Evolutionary conservation across 2,329 filamentous ascomycete species (phyloP), one percentile per base, ranked within the genome.

Genomic region (Periglandula ipomoeae): DNA sequence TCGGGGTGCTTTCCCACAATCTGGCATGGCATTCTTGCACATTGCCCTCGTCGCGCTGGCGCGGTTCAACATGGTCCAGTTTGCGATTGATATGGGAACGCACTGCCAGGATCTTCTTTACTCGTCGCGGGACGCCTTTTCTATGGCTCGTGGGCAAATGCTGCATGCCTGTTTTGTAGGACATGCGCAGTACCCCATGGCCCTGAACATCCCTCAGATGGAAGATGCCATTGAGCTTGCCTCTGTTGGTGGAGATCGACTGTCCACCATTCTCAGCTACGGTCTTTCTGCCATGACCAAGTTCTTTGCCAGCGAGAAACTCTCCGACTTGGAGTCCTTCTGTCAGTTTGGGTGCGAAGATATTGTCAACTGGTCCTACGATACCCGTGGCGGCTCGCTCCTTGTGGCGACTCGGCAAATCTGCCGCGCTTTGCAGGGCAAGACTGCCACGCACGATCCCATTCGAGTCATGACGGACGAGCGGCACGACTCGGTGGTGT

Each of bases 271-370:
- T 27, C 69, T 90, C 9, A 85, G 84, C 56, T 79, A 85, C 46
- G 87, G 85, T 0, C 69, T 89, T 19, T 74, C 77, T 27, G 80
- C 82, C 3, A 75, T 79, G 53, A 77, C 84, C 57, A 82, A 79
- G 55, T 77, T 89, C 49, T 89, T 84, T 63, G 76, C 79, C 11
- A 83, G 82, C 55, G 80, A 87, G 53, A 83, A 87, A 50, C 71
- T 82, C 43, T 70, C 72, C 13, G 86, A 90, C 49, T 68, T 89
- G 0, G 85, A 89, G 60, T 75, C 75, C 0, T 87, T 81, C 59
- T 85, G 84, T 56, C 76, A 81, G 43, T 87, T 84, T 52, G 77
- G 81, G n/a, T 84, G 82, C 52, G 78, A 89, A 52, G 86, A 89
- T 53, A 78, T 87, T 50, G 79, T 79, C 1, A 80, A 84, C 44